Evolutionary conservation across 768 basidiomycete species (phyloP).

Genomic region (Tricholoma furcatifolium): DNA sequence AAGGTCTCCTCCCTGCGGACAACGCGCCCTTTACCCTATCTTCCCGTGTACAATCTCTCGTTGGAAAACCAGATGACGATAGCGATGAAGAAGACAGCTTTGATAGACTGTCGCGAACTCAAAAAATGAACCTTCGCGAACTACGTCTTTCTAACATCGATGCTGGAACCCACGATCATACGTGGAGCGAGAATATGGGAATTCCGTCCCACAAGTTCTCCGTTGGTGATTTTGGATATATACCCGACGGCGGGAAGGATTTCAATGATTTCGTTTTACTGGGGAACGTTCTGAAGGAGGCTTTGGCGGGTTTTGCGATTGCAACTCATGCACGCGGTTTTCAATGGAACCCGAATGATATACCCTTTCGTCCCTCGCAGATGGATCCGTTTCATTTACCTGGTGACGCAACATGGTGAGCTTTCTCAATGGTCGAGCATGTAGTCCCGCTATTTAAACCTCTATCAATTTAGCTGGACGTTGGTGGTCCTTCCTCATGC

Average conservation of each 20-base stretch:
- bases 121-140: constrained; percentile 31
- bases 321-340: constrained; percentile 24
- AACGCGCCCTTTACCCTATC: constrained; percentile 28
- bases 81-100: constrained; percentile 26
- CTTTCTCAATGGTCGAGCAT: background rate
- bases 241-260: constrained; percentile 28
- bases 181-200: constrained; percentile 36
- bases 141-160: constrained; percentile 37
- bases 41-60: constrained; percentile 28
- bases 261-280: constrained; percentile 39
- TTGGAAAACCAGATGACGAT: constrained; percentile 13
- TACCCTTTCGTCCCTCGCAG: constrained; percentile 24
- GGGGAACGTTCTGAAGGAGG: constrained; percentile 36
- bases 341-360: constrained; percentile 38
- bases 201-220: constrained; percentile 39
- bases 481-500: constrained; percentile 36
- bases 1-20: constrained; percentile 36
- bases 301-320: constrained; percentile 19
- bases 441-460: background rate
- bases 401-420: constrained; percentile 30
- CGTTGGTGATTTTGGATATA: constrained; percentile 46
- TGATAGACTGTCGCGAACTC: constrained; percentile 17
- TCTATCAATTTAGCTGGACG: constrained; percentile 36
- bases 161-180: constrained; percentile 32
- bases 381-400: constrained; percentile 36